Base-by-base conservation (phyloP, 495 filamentous ascomycete species). In the Penicillium bialowiezense region DNA sequence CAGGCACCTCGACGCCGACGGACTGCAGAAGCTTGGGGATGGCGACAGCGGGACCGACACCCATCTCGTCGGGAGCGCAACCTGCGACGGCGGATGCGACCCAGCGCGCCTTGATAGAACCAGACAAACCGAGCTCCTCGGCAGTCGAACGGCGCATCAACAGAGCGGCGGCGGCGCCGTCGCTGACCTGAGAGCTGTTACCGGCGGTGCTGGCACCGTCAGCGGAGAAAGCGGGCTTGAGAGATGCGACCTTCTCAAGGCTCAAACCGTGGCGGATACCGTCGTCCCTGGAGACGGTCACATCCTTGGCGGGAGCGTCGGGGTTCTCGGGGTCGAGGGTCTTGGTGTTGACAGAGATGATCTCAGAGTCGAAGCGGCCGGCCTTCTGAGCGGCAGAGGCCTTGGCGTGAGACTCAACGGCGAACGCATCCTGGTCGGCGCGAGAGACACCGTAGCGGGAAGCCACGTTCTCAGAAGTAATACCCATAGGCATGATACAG, bases 391-490 rank as follows among this genome's bases (percentile, higher is more conserved):
- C 91, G 28, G 74, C 67, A 0, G 81, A 72, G 0, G 91, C 91
- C 49, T 88, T 79, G 38, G 68, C 64, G 63, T 96, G 91, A 13
- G 81, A 86, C 51, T 76, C 73, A 17, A 83, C 86, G 0, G 90
- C 89, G 48, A 96, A 91, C 5, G 72, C 83, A 63, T 97, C 91
- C 72, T 95, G 90, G 50, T 91, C 90, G 4, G 66, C 74, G 15
- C 91, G 67, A 8, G 65, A 72, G n/a, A 97, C 77, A 5, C 81
- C 81, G 55, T 95, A 91, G 40, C 91, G 73, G 52, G 71, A 68
- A 0, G 91, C 89, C 8, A 97, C 90, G 56, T 96, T 96, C 76
- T 97, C 91, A 19, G 81, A 82, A n/a, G 91, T 97, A 35, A 92
- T 60, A 1, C 91, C 91, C 91, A 97, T 97, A 46, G 83, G 82